Conservation (phyloP, 257 asterid species). For the Nicotiana undulata region DNA sequence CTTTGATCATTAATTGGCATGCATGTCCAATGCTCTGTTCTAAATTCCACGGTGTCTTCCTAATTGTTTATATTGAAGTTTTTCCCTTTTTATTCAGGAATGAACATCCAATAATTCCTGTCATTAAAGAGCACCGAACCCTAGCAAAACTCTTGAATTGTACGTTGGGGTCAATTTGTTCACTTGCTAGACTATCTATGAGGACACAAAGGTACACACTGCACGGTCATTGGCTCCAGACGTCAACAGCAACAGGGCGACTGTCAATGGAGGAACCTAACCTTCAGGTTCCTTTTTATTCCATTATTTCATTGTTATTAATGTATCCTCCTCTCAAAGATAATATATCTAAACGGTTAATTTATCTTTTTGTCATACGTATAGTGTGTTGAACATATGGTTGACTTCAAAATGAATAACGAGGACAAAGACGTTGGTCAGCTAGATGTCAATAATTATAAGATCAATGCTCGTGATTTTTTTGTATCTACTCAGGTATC, state of each 20-base stretch:
- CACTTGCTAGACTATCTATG: conserved; percentile 78
- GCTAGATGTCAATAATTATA: conserved; percentile 29
- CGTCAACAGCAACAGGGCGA: conserved; percentile 92
- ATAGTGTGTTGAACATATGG: conserved; percentile 87
- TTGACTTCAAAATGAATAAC: conserved; percentile 59
- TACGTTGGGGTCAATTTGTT: conserved; percentile 82
- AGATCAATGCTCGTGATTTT: conserved; percentile 84
- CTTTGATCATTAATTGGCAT: not conserved
- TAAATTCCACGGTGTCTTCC: not conserved
- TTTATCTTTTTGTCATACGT: conserved; percentile 8
- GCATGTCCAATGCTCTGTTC: not conserved
- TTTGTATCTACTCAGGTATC: conserved; percentile 85
- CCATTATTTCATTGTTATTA: not conserved
- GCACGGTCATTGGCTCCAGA: conserved; percentile 99
- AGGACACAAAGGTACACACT: conserved; percentile 77
- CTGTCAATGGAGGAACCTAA: conserved; percentile 98
- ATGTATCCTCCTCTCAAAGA: not conserved
- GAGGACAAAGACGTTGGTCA: conserved; percentile 29
- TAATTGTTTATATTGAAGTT: not conserved
- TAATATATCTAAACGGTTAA: not conserved
- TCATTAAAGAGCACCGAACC: conserved; percentile 87
- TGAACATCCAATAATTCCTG: conserved; percentile 83
- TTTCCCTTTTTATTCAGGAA: conserved; percentile 43
- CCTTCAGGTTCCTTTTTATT: conserved; percentile 61
- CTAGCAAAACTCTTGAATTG: conserved; percentile 80